A percentile compares a stretch with the other conserved stretches of the same genome.
Conservation (phyloP, 768 basidiomycete species). For the Lentinus brumalis region DNA sequence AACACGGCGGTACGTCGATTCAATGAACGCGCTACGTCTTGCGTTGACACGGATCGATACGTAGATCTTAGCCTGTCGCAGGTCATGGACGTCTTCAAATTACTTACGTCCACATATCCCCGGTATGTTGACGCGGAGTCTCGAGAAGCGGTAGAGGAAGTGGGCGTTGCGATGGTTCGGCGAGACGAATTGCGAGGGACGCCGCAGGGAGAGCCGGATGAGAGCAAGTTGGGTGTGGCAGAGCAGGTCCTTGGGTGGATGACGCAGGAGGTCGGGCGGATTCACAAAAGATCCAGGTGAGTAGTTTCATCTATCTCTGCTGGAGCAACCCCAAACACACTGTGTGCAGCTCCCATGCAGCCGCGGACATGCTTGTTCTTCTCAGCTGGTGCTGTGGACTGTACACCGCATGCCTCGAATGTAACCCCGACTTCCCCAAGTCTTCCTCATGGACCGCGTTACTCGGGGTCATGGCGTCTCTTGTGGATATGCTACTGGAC, state of each 20-base stretch:
- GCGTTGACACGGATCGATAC: conserved; percentile 5
- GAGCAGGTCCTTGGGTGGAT: conserved; percentile 82
- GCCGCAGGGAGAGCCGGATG: conserved; percentile 40
- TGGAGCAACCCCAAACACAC: background rate
- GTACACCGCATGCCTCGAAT: conserved; percentile 52
- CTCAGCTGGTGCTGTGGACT: conserved; percentile 71
- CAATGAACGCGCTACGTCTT: background rate
- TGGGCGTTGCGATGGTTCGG: conserved; percentile 63
- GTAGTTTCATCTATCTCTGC: conserved; percentile 26
- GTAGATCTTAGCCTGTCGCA: conserved; percentile 64
- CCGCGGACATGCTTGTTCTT: conserved; percentile 66
- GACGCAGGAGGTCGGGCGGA: conserved; percentile 60
- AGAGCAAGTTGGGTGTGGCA: conserved; percentile 56
- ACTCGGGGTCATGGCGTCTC: conserved; percentile 54
- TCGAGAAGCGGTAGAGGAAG: conserved; percentile 66
- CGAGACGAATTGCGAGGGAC: conserved; percentile 59
- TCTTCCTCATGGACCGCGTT: conserved; percentile 55
- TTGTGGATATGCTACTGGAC: conserved; percentile 61
- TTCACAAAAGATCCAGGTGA: conserved; percentile 62
- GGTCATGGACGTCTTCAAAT: conserved; percentile 66
- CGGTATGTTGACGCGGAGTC: conserved; percentile 76
- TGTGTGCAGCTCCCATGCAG: conserved; percentile 38
- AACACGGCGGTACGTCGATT: conserved; percentile 50
- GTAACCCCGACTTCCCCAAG: conserved; percentile 46
- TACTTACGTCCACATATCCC: conserved; percentile 76